Evolutionary conservation across 352 stramenopile species (phyloP).

Genomic region (Globisporangium cederbergense): DNA sequence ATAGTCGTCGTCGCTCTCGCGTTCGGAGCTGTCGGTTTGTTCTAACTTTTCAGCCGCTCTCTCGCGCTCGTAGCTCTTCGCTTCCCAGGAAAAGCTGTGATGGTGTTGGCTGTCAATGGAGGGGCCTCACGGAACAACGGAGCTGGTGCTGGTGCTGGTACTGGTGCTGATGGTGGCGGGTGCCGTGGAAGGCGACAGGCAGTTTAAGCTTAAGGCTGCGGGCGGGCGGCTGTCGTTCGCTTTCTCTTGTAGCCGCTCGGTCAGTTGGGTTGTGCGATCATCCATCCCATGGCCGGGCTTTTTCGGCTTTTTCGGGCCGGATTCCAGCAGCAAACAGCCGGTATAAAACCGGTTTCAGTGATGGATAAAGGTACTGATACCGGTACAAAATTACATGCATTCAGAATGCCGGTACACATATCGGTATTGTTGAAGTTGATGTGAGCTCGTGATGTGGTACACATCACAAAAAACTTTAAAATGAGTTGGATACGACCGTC

Average conservation of each 20-base stretch:
- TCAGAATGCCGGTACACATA: neutral
- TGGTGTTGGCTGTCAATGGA: neutral
- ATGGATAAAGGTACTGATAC: neutral
- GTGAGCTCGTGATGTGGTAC: neutral
- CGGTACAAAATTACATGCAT: neutral
- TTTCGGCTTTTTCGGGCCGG: too few relatives aligned
- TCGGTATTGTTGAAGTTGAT: constrained; percentile 2
- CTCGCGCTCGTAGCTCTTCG: neutral
- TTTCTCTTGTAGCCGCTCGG: neutral
- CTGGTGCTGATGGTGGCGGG: neutral
- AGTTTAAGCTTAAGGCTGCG: neutral
- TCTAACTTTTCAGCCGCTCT: neutral
- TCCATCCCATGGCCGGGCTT: neutral
- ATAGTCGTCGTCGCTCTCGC: neutral
- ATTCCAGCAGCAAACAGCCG: neutral
- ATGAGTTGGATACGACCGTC: neutral
- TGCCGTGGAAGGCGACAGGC: neutral
- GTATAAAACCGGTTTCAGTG: neutral
- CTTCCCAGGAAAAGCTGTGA: neutral
- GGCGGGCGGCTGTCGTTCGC: neutral
- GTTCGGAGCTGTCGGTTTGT: neutral
- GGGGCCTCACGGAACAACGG: neutral
- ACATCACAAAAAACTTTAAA: neutral
- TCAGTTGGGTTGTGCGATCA: constrained; percentile 1
- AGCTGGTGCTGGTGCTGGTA: neutral